A percentile compares a stretch with the other conserved stretches of the same genome.
Conservation (phyloP, 176 grass and related monocot species). For the Triticum turgidum region DNA sequence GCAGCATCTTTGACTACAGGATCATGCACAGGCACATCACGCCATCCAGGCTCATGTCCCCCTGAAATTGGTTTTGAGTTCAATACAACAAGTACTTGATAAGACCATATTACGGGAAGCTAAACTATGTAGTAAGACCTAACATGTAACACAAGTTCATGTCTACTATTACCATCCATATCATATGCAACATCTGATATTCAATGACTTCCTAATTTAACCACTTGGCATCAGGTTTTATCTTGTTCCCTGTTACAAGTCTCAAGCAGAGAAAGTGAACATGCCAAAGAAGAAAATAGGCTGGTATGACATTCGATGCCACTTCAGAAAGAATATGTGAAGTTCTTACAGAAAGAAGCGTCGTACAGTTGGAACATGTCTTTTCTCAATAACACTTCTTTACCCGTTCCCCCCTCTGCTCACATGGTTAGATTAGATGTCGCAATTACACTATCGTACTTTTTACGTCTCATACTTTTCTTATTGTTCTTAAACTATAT, state of each 20-base stretch:
- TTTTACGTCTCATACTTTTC: background rate
- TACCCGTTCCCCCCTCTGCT: background rate
- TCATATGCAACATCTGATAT: background rate
- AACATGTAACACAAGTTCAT: background rate
- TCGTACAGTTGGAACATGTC: background rate
- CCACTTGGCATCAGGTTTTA: background rate
- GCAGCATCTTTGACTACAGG: constrained; percentile 85
- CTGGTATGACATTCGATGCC: background rate
- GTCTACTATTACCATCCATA: background rate
- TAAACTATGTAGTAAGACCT: background rate
- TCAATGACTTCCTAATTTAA: background rate
- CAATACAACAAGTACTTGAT: background rate
- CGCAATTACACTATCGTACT: background rate
- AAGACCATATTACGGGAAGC: background rate
- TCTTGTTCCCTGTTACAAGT: background rate
- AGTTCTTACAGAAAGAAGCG: background rate
- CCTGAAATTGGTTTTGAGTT: constrained; percentile 41
- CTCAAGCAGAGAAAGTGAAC: background rate
- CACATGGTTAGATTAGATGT: background rate
- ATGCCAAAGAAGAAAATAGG: background rate
- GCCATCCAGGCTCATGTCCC: constrained; percentile 60
- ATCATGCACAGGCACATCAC: constrained; percentile 62
- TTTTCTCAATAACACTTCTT: background rate
- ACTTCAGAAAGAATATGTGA: background rate
- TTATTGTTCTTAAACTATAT: background rate